A percentile compares a stretch with the other conserved stretches of the same genome.
phyloP scores from a whole-genome alignment of 75 land plant genomes.

The Pinus albicaulis region DNA sequence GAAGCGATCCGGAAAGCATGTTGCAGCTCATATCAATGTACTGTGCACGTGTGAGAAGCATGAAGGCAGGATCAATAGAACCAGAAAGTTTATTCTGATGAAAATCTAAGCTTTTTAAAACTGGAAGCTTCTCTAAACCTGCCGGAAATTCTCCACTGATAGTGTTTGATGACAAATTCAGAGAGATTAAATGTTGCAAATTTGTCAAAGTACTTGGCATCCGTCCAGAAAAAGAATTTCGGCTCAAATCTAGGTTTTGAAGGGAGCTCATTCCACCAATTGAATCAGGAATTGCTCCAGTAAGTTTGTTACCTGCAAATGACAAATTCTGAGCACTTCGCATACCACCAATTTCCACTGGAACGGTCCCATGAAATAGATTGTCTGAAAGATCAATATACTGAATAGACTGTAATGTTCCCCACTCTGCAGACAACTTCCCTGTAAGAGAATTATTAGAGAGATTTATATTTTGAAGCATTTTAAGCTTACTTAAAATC shows the following conservation, averaged over 20 bases:
- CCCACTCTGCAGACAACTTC: constrained; percentile 36
- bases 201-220: constrained; percentile 47
- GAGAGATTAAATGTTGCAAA: constrained; percentile 40
- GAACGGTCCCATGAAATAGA: constrained; percentile 60
- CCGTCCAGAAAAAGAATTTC: constrained; percentile 62
- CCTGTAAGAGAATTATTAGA: constrained; percentile 65
- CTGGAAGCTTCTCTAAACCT: constrained; percentile 38
- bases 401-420: constrained; percentile 40
- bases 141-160: constrained; percentile 49
- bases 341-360: constrained; percentile 54
- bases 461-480: constrained; percentile 60
- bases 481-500: constrained; percentile 58
- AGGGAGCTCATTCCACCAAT: constrained; percentile 49
- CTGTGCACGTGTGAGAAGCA: constrained; percentile 43
- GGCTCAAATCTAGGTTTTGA: constrained; percentile 63
- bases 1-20: constrained; percentile 37
- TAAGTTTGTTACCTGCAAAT: constrained; percentile 62
- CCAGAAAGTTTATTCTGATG: constrained; percentile 67
- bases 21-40: constrained; percentile 79
- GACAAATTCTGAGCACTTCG: constrained; percentile 53
- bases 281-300: constrained; percentile 56
- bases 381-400: constrained; percentile 70
- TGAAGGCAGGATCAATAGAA: constrained; percentile 34
- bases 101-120: constrained; percentile 52
- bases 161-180: constrained; percentile 71